Base-by-base conservation (phyloP, 352 stramenopile species). In the Nothophytophthora sp. region DNA sequence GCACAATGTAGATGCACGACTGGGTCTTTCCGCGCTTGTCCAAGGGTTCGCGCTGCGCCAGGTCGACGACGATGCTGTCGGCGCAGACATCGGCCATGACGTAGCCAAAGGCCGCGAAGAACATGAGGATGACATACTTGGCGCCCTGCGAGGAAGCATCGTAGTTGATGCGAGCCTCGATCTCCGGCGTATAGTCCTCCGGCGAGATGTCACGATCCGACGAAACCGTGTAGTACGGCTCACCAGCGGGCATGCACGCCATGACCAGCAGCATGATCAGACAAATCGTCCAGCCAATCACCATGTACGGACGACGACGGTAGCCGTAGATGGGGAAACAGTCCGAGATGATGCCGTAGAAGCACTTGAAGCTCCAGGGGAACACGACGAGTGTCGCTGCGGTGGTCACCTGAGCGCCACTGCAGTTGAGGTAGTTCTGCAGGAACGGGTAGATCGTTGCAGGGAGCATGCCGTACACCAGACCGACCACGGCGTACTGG, bases 401-500 rank as follows among this genome's bases (percentile, higher is more conserved):
- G 28, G 68, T 55, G 19, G 70, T 57, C 10, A 63, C 33, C 37
- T 65, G 41, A 13, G 63, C 43, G 16, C 58, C 64, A 15, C 51
- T 52, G 34, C 66, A 60, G 36, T 74, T 55, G 33, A 73, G 47
- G 47, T 73, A 78, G 23, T 54, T 34, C 34, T 50, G 38, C n/a
- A 75, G 35, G 33, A 78, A 44, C 7, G 68, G 60, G 52, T 78
- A 78, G 40, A 68, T 56, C 4, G 63, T 64, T 10, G 63, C 59
- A 0, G 72, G 74, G 4, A 86, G 50, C 25, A 67, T 61, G 23
- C 70, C 74, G 44, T 79, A 76, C 39, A 76, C 55, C 22, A 84
- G 62, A n/a, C 73, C 70, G 28, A 81, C 62, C 16, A 57, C 63
- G 10, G 73, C 70, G 43, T 86, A 86, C 30, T 86, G 74, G 18